Evolutionary conservation across 768 basidiomycete genomes (phyloP).

Genomic region (Lepiota brunneoincarnata): DNA sequence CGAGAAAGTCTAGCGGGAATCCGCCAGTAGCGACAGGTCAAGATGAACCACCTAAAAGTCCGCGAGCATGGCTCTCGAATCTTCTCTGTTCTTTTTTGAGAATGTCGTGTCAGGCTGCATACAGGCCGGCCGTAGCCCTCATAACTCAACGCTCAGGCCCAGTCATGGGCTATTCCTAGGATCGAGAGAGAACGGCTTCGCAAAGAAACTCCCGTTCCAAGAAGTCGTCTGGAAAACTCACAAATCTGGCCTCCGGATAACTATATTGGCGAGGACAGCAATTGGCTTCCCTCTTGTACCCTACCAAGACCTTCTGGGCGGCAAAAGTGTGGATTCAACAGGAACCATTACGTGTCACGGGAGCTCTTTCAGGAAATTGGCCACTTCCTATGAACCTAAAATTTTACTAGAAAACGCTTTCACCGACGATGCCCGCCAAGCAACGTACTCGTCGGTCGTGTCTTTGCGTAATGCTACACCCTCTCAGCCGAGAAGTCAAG

Average conservation of each 20-base stretch:
- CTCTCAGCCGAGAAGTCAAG: conserved; percentile 11
- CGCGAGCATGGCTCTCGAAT: too few relatives aligned
- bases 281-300: not conserved
- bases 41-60: too few relatives aligned
- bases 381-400: not conserved
- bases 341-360: conserved; percentile 6
- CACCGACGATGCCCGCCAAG: not conserved
- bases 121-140: too few relatives aligned
- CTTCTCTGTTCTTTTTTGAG: too few relatives aligned
- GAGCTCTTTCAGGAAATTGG: not conserved
- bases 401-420: conserved; percentile 1
- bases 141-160: too few relatives aligned
- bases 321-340: not conserved
- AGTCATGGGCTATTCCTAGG: not conserved
- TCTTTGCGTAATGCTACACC: conserved; percentile 3
- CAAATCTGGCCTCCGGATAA: conserved; percentile 4
- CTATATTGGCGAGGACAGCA: not conserved
- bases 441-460: not conserved
- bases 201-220: conserved; percentile 6
- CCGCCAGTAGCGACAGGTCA: too few relatives aligned
- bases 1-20: too few relatives aligned
- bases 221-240: conserved; percentile 6
- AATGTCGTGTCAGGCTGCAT: too few relatives aligned
- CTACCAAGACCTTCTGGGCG: not conserved
- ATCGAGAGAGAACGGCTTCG: not conserved